Base-by-base conservation (phyloP, 495 filamentous ascomycete genomes). In the Trichoderma orchidacearum region DNA sequence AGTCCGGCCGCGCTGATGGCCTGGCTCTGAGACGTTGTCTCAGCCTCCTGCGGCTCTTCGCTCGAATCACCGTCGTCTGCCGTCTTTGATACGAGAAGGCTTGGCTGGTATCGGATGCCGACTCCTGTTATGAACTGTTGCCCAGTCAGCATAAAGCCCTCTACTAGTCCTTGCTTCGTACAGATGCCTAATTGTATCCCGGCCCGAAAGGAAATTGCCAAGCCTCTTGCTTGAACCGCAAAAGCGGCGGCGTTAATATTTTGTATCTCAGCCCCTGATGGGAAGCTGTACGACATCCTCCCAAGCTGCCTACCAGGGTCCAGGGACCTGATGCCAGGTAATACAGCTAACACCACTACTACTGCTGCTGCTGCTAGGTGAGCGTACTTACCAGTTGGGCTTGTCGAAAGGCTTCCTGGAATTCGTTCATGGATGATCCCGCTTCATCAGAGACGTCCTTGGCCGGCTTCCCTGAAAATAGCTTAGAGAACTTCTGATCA, bases 401-500 rank as follows among this genome's bases (percentile, higher is more conserved):
- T 53, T 62, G 61, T 15, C 60, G 51, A 30, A 76, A 77, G 3
- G 68, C 66, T 8, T 66, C 57, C 30, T 71, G 73, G 60, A 77
- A 75, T 54, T 73, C 72, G 0, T 69, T 67, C 70, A 73, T 76
- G 55, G 62, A 71, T 28, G 74, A 67, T 3, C 71, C 70, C 53
- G 67, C 66, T 25, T 69, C 68, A 29, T 74, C 71, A 63, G 72
- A 66, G 41, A 72, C 27, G 34, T 72, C 72, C 60, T 70, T 73
- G 25, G 70, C 74, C 6, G 75, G 72, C 0, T 66, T 64, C 0
- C 71, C 72, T 0, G 72, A 68, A 56, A 76, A 76, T 3, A 78
- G 61, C 31, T 66, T 61, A 1, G 80, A 79, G 59, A 82, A 83
- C 18, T 69, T 73, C 23, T 76, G 73, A 60, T 90, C 87, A 58